Conservation (phyloP, 768 basidiomycete species). For the Dacryopinax primogenitus region DNA sequence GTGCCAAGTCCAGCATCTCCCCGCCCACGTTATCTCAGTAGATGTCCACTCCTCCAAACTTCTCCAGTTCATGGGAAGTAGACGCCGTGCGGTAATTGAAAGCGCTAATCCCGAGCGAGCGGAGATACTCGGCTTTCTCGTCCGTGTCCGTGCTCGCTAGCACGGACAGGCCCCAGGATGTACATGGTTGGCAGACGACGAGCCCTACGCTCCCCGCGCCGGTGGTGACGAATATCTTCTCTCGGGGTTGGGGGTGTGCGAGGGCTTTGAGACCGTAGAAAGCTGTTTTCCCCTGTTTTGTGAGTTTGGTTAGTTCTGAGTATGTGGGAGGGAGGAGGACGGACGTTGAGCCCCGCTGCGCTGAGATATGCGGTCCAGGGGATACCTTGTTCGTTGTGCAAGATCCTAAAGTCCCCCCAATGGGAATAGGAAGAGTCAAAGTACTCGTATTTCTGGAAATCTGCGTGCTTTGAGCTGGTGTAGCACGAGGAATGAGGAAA, state of each 20-base stretch:
- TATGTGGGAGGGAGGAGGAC: too few relatives aligned
- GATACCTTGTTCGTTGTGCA: too few relatives aligned
- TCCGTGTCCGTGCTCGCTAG: slow-evolving; percentile 60
- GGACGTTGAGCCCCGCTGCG: too few relatives aligned
- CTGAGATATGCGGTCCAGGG: too few relatives aligned
- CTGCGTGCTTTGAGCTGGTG: too few relatives aligned
- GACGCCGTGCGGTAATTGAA: slow-evolving; percentile 60
- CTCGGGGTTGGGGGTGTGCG: slow-evolving; percentile 26
- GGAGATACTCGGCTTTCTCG: slow-evolving; percentile 52
- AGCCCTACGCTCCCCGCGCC: slow-evolving; percentile 47
- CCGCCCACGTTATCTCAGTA: slow-evolving; percentile 29
- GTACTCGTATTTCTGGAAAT: too few relatives aligned
- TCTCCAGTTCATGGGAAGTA: slow-evolving; percentile 39
- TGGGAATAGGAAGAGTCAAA: too few relatives aligned
- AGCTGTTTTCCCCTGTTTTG: background rate
- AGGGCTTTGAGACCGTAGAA: background rate
- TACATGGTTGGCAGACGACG: slow-evolving; percentile 36
- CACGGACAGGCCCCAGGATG: slow-evolving; percentile 40
- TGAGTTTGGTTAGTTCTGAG: too few relatives aligned
- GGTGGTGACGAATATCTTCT: slow-evolving; percentile 38
- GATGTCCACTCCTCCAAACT: slow-evolving; percentile 47
- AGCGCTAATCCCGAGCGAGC: slow-evolving; percentile 45
- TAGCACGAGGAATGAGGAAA: too few relatives aligned
- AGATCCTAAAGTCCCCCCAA: too few relatives aligned
- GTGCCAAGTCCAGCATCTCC: slow-evolving; percentile 21